Conservation (phyloP, 2,329 filamentous ascomycete genomes). For the Arthrobotrys sinensis region DNA sequence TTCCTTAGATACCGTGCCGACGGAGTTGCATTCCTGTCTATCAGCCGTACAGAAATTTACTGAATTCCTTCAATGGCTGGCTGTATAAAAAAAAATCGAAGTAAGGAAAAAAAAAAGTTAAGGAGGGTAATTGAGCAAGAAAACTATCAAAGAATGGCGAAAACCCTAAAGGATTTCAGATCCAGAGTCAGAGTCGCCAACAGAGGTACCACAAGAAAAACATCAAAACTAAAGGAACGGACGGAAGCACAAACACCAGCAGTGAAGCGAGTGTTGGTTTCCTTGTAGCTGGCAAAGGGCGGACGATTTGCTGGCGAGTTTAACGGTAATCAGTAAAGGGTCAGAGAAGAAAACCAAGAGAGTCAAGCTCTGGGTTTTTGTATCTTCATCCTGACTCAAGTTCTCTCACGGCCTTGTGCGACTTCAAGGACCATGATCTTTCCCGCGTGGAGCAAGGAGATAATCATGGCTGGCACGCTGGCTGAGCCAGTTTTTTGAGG, state of each 20-base stretch:
- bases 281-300: conserved; percentile 23
- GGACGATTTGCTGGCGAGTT: conserved; percentile 44
- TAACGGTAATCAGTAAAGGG: conserved; percentile 23
- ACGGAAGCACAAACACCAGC: conserved; percentile 59
- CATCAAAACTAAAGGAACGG: conserved; percentile 53
- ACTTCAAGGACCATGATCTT: conserved; percentile 11
- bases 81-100: conserved; percentile 6
- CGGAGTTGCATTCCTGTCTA: conserved; percentile 53
- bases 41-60: conserved; percentile 34
- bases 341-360: background rate
- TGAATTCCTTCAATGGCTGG: conserved; percentile 29
- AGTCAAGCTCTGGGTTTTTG: conserved; percentile 51
- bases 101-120: conserved; percentile 24
- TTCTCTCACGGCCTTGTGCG: conserved; percentile 23
- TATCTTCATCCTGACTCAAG: conserved; percentile 36
- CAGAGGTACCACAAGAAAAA: conserved; percentile 31
- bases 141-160: conserved; percentile 40
- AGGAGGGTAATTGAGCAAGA: conserved; percentile 50
- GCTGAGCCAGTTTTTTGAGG: conserved; percentile 41
- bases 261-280: conserved; percentile 47
- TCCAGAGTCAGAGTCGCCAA: conserved; percentile 4
- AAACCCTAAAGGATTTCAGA: conserved; percentile 37
- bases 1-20: conserved; percentile 52
- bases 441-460: conserved; percentile 46
- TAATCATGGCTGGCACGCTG: conserved; percentile 27